Base-by-base conservation (phyloP, 2,329 filamentous ascomycete species). In the Botryotinia globosa region DNA sequence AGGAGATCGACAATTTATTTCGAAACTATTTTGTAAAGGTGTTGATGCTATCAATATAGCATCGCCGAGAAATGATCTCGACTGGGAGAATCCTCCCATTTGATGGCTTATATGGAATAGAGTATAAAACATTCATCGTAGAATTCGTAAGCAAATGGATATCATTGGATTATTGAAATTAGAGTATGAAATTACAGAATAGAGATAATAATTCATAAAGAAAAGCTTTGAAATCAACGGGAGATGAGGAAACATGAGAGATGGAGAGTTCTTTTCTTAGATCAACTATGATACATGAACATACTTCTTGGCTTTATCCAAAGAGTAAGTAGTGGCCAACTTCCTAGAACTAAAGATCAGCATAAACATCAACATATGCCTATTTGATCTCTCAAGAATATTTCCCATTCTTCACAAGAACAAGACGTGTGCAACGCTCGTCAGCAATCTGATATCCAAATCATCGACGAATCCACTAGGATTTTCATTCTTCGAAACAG, bases 251-350 rank as follows among this genome's bases (percentile, higher is more conserved):
- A 54, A 54, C 16, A 54, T 54, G 48, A n/a, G 25, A n/a, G 12
- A n/a, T 16, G 25, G 14, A 16, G 25, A 14, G 25, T 54, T 54
- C 48, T 54, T 54, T 54, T 82, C 39, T 25, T 69, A 22, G 29
- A 69, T 42, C 66, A 69, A 59, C 37, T 69, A 69, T 45, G n/a
- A 69, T 59, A 69, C 37, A 34, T 25, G 29, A 34, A 34, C 29
- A 65, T 37, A 18, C 22, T n/a, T 2, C 66, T 29, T 45, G 14
- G 12, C 25, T n/a, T 25, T 29, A 22, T 59, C 22, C 25, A 14
- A 25, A 59, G 7, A 7, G 10, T 12, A 69, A 42, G 37, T 37
- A 22, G 37, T 59, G n/a, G 6, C 51, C 6, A 61, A 32, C 20
- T 54, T 32, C n/a, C 48, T 10, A 10, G n/a, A 32, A 68, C 6